Evolutionary conservation across 1,284 basidiomycete genomes (phyloP).

Genomic region (Sutorius eximius): DNA sequence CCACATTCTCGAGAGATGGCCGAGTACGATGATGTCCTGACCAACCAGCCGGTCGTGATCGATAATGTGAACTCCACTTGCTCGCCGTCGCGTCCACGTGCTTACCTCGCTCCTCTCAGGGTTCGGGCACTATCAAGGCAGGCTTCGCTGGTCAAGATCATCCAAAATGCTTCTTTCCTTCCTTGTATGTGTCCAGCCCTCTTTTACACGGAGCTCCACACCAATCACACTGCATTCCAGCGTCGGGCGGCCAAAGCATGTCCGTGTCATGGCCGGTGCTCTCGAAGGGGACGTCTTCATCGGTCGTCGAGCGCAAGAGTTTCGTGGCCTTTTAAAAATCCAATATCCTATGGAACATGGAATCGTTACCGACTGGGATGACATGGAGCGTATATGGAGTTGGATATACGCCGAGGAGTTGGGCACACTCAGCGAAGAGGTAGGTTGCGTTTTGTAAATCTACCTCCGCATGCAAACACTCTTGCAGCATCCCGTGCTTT

Average conservation of each 20-base stretch:
- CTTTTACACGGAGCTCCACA: slow-evolving; percentile 18
- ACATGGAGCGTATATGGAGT: slow-evolving; percentile 98
- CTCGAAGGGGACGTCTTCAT: slow-evolving; percentile 94
- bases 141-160: slow-evolving; percentile 98
- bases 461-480: slow-evolving; percentile 12
- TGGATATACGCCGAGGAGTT: slow-evolving; percentile 96
- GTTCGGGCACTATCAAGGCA: slow-evolving; percentile 96
- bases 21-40: slow-evolving; percentile 87
- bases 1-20: slow-evolving; percentile 49
- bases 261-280: slow-evolving; percentile 94
- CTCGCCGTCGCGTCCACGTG: slow-evolving; percentile 19
- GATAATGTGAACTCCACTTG: slow-evolving; percentile 75
- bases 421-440: slow-evolving; percentile 94
- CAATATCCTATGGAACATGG: slow-evolving; percentile 99
- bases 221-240: slow-evolving; percentile 42
- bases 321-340: slow-evolving; percentile 91
- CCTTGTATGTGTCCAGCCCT: slow-evolving; percentile 72
- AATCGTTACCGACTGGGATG: slow-evolving; percentile 95
- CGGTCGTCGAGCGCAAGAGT: slow-evolving; percentile 90
- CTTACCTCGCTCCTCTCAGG: slow-evolving; percentile 50
- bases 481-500: slow-evolving; percentile 87
- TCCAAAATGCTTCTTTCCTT: slow-evolving; percentile 97
- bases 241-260: slow-evolving; percentile 93
- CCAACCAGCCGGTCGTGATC: slow-evolving; percentile 92
- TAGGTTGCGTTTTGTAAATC: slow-evolving; percentile 38